phyloP scores from a whole-genome alignment of 2,329 filamentous ascomycete species.

The Gliomastix tumulicola region DNA sequence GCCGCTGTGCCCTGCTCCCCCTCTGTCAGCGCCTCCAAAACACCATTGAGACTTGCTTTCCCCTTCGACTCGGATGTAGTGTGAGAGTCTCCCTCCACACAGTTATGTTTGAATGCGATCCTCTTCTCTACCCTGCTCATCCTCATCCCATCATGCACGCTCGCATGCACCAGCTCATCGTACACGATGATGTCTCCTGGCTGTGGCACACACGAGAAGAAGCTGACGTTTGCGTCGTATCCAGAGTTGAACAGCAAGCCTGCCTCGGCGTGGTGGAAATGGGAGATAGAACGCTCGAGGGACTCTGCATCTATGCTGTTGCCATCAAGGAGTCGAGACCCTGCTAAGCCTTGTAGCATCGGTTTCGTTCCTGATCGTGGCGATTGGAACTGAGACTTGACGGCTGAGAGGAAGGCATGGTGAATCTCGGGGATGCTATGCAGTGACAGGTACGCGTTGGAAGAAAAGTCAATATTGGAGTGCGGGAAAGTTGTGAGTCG shows the following conservation, averaged over 20 bases:
- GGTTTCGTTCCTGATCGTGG: not conserved
- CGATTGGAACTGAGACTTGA: not conserved
- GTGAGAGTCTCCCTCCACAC: slow-evolving; percentile 21
- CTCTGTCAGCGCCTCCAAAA: slow-evolving; percentile 19
- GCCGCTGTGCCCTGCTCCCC: slow-evolving; percentile 24
- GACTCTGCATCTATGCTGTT: slow-evolving; percentile 36
- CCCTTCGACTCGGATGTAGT: not conserved
- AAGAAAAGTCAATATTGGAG: slow-evolving; percentile 68
- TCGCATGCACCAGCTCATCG: slow-evolving; percentile 72
- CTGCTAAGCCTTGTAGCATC: slow-evolving; percentile 37
- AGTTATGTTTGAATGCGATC: slow-evolving; percentile 52
- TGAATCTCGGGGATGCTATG: slow-evolving; percentile 44
- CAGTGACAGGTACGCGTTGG: slow-evolving; percentile 75
- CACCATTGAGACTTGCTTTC: slow-evolving; percentile 13
- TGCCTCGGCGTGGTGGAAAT: slow-evolving; percentile 36
- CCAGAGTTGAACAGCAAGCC: slow-evolving; percentile 52
- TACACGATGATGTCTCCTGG: slow-evolving; percentile 58
- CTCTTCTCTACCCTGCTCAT: slow-evolving; percentile 45
- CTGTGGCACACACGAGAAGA: slow-evolving; percentile 55
- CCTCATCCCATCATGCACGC: slow-evolving; percentile 70
- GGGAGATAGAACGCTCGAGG: slow-evolving; percentile 38
- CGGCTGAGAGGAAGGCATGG: slow-evolving; percentile 51
- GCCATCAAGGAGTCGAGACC: slow-evolving; percentile 46
- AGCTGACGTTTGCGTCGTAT: slow-evolving; percentile 58
- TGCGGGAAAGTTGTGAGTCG: slow-evolving; percentile 51